phyloP scores from a whole-genome alignment of 1,284 basidiomycete species.

The Microstroma glucosiphilum region DNA sequence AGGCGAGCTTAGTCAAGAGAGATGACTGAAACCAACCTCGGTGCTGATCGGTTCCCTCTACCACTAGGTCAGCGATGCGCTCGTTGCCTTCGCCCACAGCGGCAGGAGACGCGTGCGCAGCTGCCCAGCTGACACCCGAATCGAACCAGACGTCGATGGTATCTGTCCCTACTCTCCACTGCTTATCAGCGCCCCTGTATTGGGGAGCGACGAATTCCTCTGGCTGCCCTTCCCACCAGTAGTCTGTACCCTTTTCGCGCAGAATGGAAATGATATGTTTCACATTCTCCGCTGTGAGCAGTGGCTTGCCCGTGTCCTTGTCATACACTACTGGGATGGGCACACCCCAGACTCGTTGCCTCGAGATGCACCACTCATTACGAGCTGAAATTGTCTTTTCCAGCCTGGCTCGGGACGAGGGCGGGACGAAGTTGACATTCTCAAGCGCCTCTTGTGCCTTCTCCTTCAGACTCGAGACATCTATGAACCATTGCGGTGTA shows the following conservation, averaged over 20 bases:
- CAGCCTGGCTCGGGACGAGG: slow-evolving; percentile 57
- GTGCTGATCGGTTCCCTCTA: slow-evolving; percentile 97
- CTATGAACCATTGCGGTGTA: slow-evolving; percentile 96
- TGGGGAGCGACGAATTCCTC: slow-evolving; percentile 62
- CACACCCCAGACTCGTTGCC: slow-evolving; percentile 95
- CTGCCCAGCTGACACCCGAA: slow-evolving; percentile 89
- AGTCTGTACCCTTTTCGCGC: slow-evolving; percentile 64
- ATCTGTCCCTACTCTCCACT: slow-evolving; percentile 62
- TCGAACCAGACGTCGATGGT: slow-evolving; percentile 99
- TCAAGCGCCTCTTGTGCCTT: slow-evolving; percentile 67
- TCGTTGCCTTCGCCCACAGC: slow-evolving; percentile 23
- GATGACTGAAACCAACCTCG: slow-evolving; percentile 99
- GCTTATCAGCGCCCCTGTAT: slow-evolving; percentile 19
- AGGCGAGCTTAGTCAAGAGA: slow-evolving; percentile 72
- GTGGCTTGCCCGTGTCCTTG: slow-evolving; percentile 58
- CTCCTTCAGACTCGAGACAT: slow-evolving; percentile 75
- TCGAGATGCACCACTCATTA: slow-evolving; percentile 98
- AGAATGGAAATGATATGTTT: slow-evolving; percentile 72
- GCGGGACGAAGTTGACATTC: slow-evolving; percentile 70
- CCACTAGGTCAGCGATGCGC: slow-evolving; percentile 71
- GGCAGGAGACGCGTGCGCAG: slow-evolving; percentile 13
- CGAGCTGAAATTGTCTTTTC: slow-evolving; percentile 77
- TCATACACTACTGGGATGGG: slow-evolving; percentile 88
- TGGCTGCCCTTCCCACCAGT: slow-evolving; percentile 88
- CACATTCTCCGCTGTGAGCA: slow-evolving; percentile 66